Conservation (phyloP, 1,284 basidiomycete species). For the Xerocomus amazonicus region DNA sequence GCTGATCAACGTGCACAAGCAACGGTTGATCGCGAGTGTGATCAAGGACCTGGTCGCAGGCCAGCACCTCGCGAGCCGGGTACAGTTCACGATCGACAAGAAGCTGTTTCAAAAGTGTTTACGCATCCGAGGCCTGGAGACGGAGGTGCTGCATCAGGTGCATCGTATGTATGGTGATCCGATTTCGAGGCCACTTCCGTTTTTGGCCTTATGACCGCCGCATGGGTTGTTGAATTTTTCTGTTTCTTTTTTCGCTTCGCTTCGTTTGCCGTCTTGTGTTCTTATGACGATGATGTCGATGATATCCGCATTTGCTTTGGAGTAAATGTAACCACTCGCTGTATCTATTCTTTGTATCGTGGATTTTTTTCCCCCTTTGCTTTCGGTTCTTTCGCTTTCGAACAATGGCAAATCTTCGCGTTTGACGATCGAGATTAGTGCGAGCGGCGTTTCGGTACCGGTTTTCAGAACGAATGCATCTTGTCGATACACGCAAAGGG, state of each 20-base stretch:
- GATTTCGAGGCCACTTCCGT: slow-evolving; percentile 15
- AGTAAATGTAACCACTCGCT: slow-evolving; percentile 3
- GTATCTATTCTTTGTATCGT: slow-evolving; percentile 15
- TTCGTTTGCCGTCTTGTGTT: background rate
- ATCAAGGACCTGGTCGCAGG: slow-evolving; percentile 76
- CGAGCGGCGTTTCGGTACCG: no score
- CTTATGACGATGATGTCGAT: background rate
- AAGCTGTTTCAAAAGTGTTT: slow-evolving; percentile 73
- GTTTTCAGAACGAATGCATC: no score
- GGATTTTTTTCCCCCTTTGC: background rate
- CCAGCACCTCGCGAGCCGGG: slow-evolving; percentile 73
- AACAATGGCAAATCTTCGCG: no score
- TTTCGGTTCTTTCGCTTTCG: background rate
- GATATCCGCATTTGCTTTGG: slow-evolving; percentile 8
- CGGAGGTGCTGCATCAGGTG: slow-evolving; percentile 49
- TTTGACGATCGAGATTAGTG: no score
- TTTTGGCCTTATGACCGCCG: slow-evolving; percentile 17
- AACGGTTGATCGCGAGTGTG: slow-evolving; percentile 72
- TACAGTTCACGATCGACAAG: slow-evolving; percentile 68
- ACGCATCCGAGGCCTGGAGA: slow-evolving; percentile 60
- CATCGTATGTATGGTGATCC: slow-evolving; percentile 36
- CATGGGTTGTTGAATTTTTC: no score
- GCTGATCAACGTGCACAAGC: slow-evolving; percentile 85
- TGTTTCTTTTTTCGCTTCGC: background rate
- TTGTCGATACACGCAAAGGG: no score